phyloP scores from a whole-genome alignment of 768 basidiomycete species.

The Mycena galericulata region DNA sequence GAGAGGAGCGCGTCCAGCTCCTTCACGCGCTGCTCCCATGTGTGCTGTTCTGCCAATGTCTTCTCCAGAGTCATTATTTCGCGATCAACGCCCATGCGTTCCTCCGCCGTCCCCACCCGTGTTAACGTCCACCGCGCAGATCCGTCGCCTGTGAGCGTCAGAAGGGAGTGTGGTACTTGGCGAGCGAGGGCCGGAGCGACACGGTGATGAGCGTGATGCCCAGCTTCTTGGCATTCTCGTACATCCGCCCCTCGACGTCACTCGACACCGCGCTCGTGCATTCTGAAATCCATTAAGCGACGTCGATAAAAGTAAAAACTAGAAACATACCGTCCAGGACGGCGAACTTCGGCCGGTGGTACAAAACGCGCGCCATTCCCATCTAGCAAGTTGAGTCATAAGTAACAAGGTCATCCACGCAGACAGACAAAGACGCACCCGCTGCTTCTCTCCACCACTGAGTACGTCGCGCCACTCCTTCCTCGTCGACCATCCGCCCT shows the following conservation, averaged over 20 bases:
- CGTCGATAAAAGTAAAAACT: background rate
- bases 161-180: constrained; percentile 89
- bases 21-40: constrained; percentile 77
- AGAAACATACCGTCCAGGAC: constrained; percentile 81
- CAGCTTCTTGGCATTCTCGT: constrained; percentile 89
- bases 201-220: constrained; percentile 87
- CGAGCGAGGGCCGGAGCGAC: constrained; percentile 72
- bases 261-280: constrained; percentile 96
- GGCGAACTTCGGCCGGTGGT: constrained; percentile 85
- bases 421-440: constrained; percentile 54
- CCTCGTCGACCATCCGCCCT: constrained; percentile 89
- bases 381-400: constrained; percentile 60
- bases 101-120: constrained; percentile 78
- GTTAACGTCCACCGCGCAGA: constrained; percentile 79
- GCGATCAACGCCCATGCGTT: constrained; percentile 77
- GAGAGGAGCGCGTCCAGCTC: constrained; percentile 72
- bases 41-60: constrained; percentile 75
- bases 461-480: constrained; percentile 98
- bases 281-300: constrained; percentile 58
- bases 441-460: constrained; percentile 97
- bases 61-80: constrained; percentile 78
- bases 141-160: constrained; percentile 82
- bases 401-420: background rate
- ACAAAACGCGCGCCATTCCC: constrained; percentile 94
- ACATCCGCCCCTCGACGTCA: constrained; percentile 97